Conservation (phyloP, 2,329 filamentous ascomycete genomes). For the Trichophyton benhamiae region DNA sequence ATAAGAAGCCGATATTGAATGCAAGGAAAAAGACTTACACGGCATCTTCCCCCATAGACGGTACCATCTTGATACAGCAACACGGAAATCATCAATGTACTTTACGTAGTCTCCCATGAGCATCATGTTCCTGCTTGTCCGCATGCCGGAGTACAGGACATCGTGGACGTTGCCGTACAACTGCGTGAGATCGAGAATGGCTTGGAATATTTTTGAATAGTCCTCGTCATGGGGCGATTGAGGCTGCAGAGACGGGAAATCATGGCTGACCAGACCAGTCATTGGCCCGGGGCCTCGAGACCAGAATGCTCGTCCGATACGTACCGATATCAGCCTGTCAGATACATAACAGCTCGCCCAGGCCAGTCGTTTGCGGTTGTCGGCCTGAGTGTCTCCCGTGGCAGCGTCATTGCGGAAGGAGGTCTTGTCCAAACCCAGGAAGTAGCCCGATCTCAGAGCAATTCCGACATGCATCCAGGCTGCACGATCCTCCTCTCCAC, state of each 20-base stretch:
- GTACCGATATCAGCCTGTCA: slow-evolving; percentile 56
- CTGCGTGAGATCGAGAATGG: slow-evolving; percentile 58
- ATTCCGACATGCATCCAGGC: slow-evolving; percentile 68
- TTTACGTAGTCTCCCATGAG: slow-evolving; percentile 60
- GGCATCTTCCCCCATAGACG: slow-evolving; percentile 54
- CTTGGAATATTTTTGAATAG: slow-evolving; percentile 56
- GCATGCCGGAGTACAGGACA: slow-evolving; percentile 58
- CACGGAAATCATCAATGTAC: slow-evolving; percentile 61
- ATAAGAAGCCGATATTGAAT: neutral
- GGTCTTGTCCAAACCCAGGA: slow-evolving; percentile 56
- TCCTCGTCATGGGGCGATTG: slow-evolving; percentile 50
- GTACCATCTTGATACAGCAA: slow-evolving; percentile 58
- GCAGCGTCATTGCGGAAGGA: slow-evolving; percentile 51
- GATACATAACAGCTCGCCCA: slow-evolving; percentile 60
- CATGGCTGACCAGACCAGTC: slow-evolving; percentile 50
- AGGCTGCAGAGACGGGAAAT: slow-evolving; percentile 55
- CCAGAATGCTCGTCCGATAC: slow-evolving; percentile 62
- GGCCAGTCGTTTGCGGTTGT: slow-evolving; percentile 52
- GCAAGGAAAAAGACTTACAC: slow-evolving; percentile 34
- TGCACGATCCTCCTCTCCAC: slow-evolving; percentile 61
- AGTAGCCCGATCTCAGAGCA: slow-evolving; percentile 57
- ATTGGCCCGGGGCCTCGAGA: slow-evolving; percentile 57
- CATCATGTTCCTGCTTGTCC: slow-evolving; percentile 57
- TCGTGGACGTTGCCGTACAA: slow-evolving; percentile 64
- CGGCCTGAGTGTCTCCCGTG: slow-evolving; percentile 43